Conservation (phyloP, 2,329 filamentous ascomycete genomes). For the Aspergillus carbonarius region DNA sequence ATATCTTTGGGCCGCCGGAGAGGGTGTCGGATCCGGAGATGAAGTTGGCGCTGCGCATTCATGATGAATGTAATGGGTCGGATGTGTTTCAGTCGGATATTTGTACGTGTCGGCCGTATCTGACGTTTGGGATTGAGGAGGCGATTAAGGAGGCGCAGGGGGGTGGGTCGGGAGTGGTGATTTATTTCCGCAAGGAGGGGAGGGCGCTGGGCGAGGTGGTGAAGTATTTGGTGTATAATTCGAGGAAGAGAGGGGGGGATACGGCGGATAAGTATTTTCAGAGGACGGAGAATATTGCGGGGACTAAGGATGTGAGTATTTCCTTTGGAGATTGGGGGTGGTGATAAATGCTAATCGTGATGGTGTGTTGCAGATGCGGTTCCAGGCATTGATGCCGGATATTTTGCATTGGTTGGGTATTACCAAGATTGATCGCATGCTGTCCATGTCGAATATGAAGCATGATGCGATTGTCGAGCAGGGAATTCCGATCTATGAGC, state of each 20-base stretch:
- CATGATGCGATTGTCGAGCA: slow-evolving; percentile 53
- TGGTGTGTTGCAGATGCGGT: slow-evolving; percentile 70
- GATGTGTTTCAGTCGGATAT: slow-evolving; percentile 98
- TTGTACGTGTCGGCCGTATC: slow-evolving; percentile 87
- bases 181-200: slow-evolving; percentile 98
- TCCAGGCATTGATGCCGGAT: slow-evolving; percentile 97
- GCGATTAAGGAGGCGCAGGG: slow-evolving; percentile 95
- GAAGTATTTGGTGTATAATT: slow-evolving; percentile 71
- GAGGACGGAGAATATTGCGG: slow-evolving; percentile 96
- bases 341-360: slow-evolving; percentile 11
- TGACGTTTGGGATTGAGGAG: slow-evolving; percentile 96
- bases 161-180: slow-evolving; percentile 89
- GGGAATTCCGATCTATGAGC: slow-evolving; percentile 73
- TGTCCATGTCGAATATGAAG: slow-evolving; percentile 89
- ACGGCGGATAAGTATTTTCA: slow-evolving; percentile 70
- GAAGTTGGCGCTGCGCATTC: slow-evolving; percentile 78
- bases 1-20: slow-evolving; percentile 92
- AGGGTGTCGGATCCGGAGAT: slow-evolving; percentile 87
- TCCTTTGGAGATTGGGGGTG: not conserved
- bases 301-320: slow-evolving; percentile 66
- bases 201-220: slow-evolving; percentile 92
- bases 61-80: slow-evolving; percentile 89
- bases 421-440: slow-evolving; percentile 96
- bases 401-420: slow-evolving; percentile 98
- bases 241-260: slow-evolving; percentile 45